Evolutionary conservation across 257 asterid genomes (phyloP).

Genomic region (Capsicum chinense): DNA sequence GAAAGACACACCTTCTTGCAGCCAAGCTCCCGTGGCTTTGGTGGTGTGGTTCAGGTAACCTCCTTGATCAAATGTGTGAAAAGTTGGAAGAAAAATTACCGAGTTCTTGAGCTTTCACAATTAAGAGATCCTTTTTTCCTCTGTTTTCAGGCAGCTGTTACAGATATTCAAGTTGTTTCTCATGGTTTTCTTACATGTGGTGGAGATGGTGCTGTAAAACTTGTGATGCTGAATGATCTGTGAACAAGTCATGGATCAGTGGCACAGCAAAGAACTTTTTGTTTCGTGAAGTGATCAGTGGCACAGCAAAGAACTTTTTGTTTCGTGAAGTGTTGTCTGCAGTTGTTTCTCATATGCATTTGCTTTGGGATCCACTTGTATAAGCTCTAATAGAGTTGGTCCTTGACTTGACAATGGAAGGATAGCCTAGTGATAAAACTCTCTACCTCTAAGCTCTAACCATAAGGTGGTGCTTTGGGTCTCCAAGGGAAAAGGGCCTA

Average conservation of each 20-base stretch:
- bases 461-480: slow-evolving; percentile 5
- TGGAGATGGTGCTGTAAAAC: slow-evolving; percentile 86
- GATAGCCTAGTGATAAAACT: slow-evolving; percentile 6
- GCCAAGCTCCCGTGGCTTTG: slow-evolving; percentile 85
- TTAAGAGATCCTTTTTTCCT: slow-evolving; percentile 26
- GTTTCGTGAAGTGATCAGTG: neutral
- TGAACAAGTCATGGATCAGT: neutral
- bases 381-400: neutral
- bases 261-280: neutral
- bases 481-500: neutral
- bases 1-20: slow-evolving; percentile 93
- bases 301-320: slow-evolving; percentile 1
- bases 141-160: slow-evolving; percentile 77
- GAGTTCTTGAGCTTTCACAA: neutral
- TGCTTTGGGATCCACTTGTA: slow-evolving; percentile 16
- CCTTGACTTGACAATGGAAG: slow-evolving; percentile 6
- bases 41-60: slow-evolving; percentile 89
- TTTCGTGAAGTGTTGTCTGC: neutral
- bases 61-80: slow-evolving; percentile 21
- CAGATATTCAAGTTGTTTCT: slow-evolving; percentile 82
- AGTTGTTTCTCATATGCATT: slow-evolving; percentile 14
- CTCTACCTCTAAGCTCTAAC: neutral
- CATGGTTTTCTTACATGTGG: slow-evolving; percentile 96
- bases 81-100: neutral
- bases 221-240: slow-evolving; percentile 35